phyloP scores from a whole-genome alignment of 2,329 filamentous ascomycete species.

The Fusarium nelsonii region DNA sequence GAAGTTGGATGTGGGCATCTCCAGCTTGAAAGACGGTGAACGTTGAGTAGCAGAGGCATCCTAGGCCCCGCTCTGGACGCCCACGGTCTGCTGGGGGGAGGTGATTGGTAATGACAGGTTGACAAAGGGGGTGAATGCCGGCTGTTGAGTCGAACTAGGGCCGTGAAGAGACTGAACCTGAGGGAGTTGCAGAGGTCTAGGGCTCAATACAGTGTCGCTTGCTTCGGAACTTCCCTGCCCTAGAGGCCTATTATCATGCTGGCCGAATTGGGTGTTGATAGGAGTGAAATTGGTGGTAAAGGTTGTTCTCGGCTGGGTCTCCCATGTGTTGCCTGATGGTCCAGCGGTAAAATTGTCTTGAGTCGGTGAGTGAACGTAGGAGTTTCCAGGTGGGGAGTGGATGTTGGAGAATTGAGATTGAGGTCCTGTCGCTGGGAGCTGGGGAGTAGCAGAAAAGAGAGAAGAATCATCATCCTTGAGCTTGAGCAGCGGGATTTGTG shows the following conservation, averaged over 20 bases:
- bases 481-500: neutral
- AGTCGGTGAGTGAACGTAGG: neutral
- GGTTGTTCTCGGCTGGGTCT: neutral
- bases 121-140: neutral
- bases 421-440: neutral
- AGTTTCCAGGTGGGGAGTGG: neutral
- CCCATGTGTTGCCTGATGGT: neutral
- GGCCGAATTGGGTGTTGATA: conserved; percentile 8
- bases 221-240: neutral
- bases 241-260: neutral
- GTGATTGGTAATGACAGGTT: neutral
- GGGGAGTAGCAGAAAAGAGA: neutral
- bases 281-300: conserved; percentile 16
- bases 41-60: conserved; percentile 18
- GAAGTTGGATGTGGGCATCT: neutral
- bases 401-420: conserved; percentile 8
- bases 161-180: neutral
- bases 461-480: neutral
- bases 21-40: neutral
- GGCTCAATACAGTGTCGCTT: neutral
- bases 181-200: neutral
- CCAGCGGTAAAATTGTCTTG: neutral
- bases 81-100: neutral
- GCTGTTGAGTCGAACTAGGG: neutral
- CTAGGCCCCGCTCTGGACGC: conserved; percentile 23